A percentile compares a stretch with the other conserved stretches of the same genome.
Conservation (phyloP, 75 land plant species). For the Isoetes taiwanensis region DNA sequence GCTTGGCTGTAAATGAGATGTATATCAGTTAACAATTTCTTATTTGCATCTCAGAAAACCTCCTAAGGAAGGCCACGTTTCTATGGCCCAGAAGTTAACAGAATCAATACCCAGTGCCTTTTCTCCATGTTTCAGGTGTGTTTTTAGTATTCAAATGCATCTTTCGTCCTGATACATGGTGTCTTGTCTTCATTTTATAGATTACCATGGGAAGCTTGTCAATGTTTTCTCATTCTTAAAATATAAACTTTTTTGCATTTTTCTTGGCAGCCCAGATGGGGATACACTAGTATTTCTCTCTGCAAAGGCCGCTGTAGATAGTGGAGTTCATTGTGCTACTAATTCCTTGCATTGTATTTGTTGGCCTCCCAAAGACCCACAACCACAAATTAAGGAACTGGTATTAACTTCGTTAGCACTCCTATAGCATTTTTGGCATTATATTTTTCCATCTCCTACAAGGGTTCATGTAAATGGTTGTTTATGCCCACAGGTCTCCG, state of each 20-base stretch:
- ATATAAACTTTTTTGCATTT: background rate
- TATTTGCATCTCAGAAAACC: no score
- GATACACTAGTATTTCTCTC: slow-evolving; percentile 68
- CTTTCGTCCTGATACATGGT: background rate
- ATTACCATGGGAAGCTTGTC: no score
- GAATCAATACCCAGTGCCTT: slow-evolving; percentile 58
- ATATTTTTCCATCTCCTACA: no score
- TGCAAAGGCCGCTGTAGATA: slow-evolving; percentile 59
- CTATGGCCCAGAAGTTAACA: slow-evolving; percentile 48
- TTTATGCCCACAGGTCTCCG: slow-evolving; percentile 87
- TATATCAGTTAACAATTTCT: no score
- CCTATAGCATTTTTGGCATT: background rate
- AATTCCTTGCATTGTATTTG: slow-evolving; percentile 70
- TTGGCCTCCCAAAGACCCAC: slow-evolving; percentile 48
- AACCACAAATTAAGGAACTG: slow-evolving; percentile 49
- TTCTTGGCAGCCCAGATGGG: slow-evolving; percentile 73
- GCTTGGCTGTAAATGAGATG: no score
- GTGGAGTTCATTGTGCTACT: slow-evolving; percentile 80
- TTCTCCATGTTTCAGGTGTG: slow-evolving; percentile 75
- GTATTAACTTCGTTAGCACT: no score
- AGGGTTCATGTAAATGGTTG: no score
- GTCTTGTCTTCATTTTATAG: no score
- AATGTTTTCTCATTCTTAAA: background rate
- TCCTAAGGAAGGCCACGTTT: no score
- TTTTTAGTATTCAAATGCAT: background rate